phyloP scores from a whole-genome alignment of 345 rosid species.

The Excoecaria cochinchinensis region DNA sequence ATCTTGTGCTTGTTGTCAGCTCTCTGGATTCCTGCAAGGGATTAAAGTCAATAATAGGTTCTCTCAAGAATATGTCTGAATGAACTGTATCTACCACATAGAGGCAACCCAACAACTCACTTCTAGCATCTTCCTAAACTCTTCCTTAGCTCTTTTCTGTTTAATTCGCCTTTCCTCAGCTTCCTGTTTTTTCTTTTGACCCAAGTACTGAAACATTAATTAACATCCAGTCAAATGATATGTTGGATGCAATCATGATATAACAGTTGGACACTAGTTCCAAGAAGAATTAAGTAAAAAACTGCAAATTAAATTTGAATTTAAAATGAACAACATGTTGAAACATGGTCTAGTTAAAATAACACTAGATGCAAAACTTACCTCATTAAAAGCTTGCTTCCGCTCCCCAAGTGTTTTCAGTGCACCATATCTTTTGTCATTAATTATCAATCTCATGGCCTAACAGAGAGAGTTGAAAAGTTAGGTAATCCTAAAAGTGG shows the following conservation, averaged over 20 bases:
- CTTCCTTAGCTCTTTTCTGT: constrained; percentile 73
- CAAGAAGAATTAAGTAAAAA: constrained; percentile 17
- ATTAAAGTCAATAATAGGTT: constrained; percentile 15
- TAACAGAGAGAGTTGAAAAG: constrained; percentile 31
- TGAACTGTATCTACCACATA: background rate
- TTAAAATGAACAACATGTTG: background rate
- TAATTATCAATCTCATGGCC: constrained; percentile 89
- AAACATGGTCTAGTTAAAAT: constrained; percentile 8
- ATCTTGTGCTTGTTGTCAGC: constrained; percentile 70
- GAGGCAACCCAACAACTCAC: constrained; percentile 40
- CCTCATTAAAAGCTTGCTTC: constrained; percentile 93
- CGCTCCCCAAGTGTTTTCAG: constrained; percentile 93
- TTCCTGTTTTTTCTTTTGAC: constrained; percentile 72
- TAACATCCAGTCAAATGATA: constrained; percentile 9
- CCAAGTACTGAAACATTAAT: constrained; percentile 57
- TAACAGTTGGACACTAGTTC: constrained; percentile 14
- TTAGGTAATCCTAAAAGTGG: constrained; percentile 22
- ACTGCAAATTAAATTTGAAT: constrained; percentile 13
- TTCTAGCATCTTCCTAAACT: constrained; percentile 80
- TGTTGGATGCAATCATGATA: background rate
- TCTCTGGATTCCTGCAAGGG: constrained; percentile 64
- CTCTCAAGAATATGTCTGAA: background rate
- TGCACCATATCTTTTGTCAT: constrained; percentile 88
- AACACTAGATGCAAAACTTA: constrained; percentile 21
- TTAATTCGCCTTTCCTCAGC: constrained; percentile 72